A percentile compares a stretch with the other conserved stretches of the same genome.
These are phyloP conservation scores for Discostella stelligeroides DNA, from an alignment of 108 stramenopile species.

Conservation along the genomic window DNA sequence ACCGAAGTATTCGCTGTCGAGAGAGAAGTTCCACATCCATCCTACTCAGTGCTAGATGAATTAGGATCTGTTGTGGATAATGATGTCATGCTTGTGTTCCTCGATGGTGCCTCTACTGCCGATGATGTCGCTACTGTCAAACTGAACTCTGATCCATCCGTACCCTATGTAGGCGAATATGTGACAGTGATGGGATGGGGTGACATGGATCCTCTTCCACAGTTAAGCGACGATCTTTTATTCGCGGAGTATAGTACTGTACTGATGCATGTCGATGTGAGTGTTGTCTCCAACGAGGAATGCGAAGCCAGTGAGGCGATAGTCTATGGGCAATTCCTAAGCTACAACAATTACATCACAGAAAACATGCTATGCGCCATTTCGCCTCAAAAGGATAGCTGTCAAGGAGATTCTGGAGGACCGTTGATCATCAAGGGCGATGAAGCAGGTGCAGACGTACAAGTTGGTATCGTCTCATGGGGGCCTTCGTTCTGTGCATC, in stretches of 20 bases:
- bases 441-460: constrained; percentile 19
- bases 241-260: constrained; percentile 6
- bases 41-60: background rate
- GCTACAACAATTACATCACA: constrained; percentile 27
- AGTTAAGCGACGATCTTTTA: background rate
- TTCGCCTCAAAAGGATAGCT: constrained; percentile 21
- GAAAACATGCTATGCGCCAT: constrained; percentile 39
- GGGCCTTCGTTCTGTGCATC: constrained; percentile 31
- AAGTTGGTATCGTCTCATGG: constrained; percentile 50
- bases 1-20: background rate
- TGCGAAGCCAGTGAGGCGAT: constrained; percentile 33
- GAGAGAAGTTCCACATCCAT: background rate
- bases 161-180: constrained; percentile 28
- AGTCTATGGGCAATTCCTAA: background rate
- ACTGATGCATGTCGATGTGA: constrained; percentile 22
- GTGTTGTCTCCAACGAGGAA: constrained; percentile 39
- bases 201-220: constrained; percentile 4
- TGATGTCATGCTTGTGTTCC: constrained; percentile 33
- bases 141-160: constrained; percentile 38
- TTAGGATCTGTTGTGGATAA: background rate
- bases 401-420: constrained; percentile 47
- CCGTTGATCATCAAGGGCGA: constrained; percentile 43
- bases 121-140: constrained; percentile 6
- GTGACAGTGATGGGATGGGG: constrained; percentile 67
- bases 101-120: constrained; percentile 2